A percentile compares a stretch with the other conserved stretches of the same genome.
Conservation (phyloP, 352 stramenopile genomes). For the Globisporangium middletonii region DNA sequence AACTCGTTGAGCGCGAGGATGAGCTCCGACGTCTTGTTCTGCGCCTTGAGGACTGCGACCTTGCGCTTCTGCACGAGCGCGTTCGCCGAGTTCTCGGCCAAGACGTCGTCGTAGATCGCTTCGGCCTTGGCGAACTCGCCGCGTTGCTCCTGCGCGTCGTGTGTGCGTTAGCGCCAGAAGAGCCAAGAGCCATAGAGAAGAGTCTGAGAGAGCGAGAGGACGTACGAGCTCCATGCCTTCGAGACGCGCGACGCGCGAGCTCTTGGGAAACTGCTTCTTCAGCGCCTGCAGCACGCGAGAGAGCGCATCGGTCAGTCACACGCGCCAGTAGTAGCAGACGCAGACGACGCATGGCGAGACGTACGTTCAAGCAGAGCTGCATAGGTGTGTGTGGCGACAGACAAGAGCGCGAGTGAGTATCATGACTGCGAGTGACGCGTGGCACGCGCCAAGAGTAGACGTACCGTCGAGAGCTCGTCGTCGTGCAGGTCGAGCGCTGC, state of each 20-base stretch:
- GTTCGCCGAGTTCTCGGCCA: slow-evolving; percentile 54
- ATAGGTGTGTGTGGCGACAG: slow-evolving; percentile 7
- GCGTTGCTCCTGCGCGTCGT: slow-evolving; percentile 24
- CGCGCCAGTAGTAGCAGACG: too few species aligned
- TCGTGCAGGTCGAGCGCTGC: slow-evolving; percentile 61
- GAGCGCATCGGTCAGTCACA: neutral
- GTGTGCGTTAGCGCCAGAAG: too few species aligned
- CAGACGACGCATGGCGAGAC: neutral
- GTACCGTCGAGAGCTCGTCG: slow-evolving; percentile 33
- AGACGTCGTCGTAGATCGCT: slow-evolving; percentile 50
- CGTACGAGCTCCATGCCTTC: slow-evolving; percentile 46
- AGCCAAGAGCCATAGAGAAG: too few species aligned
- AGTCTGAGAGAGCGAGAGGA: too few species aligned
- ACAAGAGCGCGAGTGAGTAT: neutral
- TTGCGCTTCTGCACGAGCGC: slow-evolving; percentile 57
- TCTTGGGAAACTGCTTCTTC: slow-evolving; percentile 51
- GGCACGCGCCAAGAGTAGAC: neutral
- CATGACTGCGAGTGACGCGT: neutral
- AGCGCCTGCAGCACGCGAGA: slow-evolving; percentile 19
- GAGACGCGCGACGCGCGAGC: slow-evolving; percentile 47
- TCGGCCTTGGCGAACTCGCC: slow-evolving; percentile 52
- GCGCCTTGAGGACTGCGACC: slow-evolving; percentile 57
- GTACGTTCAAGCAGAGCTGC: slow-evolving; percentile 13
- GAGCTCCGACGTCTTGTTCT: slow-evolving; percentile 51
- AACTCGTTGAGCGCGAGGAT: slow-evolving; percentile 54